These are phyloP conservation scores for Pleurotus platypus DNA, from an alignment of 768 basidiomycete species.

Conservation along the genomic window DNA sequence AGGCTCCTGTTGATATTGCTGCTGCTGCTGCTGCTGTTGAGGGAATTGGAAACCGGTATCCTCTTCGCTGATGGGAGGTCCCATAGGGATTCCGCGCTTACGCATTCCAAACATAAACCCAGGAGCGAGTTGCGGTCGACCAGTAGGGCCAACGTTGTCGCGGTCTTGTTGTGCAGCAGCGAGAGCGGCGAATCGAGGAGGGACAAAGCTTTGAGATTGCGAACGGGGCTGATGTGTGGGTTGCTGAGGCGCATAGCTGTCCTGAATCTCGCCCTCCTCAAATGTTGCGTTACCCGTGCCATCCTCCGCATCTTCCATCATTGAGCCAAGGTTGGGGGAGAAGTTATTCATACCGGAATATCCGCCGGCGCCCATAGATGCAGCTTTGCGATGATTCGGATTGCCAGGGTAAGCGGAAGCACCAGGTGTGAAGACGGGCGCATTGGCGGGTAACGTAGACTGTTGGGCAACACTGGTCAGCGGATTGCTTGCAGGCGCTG, in stretches of 20 bases:
- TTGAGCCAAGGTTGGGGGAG: constrained; percentile 76
- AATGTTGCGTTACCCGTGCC: constrained; percentile 36
- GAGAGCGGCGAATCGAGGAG: constrained; percentile 84
- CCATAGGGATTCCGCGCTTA: constrained; percentile 53
- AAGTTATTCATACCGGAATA: constrained; percentile 66
- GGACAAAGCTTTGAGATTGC: constrained; percentile 81
- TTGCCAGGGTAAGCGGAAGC: constrained; percentile 55
- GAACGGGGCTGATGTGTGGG: constrained; percentile 65
- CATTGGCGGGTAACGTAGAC: constrained; percentile 60
- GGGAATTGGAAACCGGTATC: constrained; percentile 83
- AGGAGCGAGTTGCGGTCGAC: constrained; percentile 89
- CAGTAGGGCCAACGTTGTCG: constrained; percentile 64
- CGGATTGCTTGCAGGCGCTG: constrained; percentile 34
- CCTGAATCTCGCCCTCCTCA: constrained; percentile 81
- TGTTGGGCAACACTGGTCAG: constrained; percentile 45
- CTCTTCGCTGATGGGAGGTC: constrained; percentile 77
- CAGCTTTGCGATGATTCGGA: constrained; percentile 79
- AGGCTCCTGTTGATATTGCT: constrained; percentile 20
- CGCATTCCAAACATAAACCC: constrained; percentile 85
- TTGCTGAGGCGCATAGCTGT: constrained; percentile 39
- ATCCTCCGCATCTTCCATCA: constrained; percentile 82
- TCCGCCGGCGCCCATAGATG: constrained; percentile 60
- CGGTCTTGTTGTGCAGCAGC: constrained; percentile 70
- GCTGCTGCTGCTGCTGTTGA: constrained; percentile 38
- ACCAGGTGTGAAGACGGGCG: constrained; percentile 74